Percentiles rank a stretch among this genome's conserved stretches.
Conservation (phyloP, 306 rosid genomes). For the Glycine tomentella region DNA sequence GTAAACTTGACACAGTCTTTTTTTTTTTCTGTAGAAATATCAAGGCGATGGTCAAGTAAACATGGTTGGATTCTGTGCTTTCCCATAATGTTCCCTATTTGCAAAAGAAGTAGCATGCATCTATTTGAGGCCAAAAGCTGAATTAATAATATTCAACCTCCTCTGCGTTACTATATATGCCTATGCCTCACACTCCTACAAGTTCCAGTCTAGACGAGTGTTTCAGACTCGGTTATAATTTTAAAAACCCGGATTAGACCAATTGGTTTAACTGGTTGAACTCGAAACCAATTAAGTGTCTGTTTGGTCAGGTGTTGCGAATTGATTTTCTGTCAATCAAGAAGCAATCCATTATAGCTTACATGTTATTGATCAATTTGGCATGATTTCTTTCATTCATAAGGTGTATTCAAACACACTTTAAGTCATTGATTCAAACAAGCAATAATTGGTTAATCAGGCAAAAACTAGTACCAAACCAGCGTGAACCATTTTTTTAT, state of each 20-base stretch:
- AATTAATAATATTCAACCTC: neutral
- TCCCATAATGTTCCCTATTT: neutral
- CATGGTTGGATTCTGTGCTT: neutral
- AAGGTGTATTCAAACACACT: neutral
- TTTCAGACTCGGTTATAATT: neutral
- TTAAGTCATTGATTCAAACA: neutral
- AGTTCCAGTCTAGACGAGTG: too few species aligned
- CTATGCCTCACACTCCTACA: neutral
- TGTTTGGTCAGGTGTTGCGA: neutral
- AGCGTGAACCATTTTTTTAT: neutral
- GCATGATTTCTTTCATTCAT: neutral
- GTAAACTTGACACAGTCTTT: too few species aligned
- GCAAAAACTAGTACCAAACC: neutral
- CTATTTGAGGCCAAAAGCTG: neutral
- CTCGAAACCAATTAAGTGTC: neutral
- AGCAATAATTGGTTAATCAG: neutral
- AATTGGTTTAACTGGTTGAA: neutral
- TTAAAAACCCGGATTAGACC: neutral
- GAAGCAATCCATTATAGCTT: neutral
- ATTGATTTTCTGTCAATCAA: too few species aligned
- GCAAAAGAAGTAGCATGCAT: neutral
- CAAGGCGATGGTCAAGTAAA: neutral
- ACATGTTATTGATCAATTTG: neutral
- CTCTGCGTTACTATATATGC: too few species aligned
- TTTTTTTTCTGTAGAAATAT: neutral